Conservation (phyloP, 2,329 filamentous ascomycete species). For the Colletotrichum cereale region DNA sequence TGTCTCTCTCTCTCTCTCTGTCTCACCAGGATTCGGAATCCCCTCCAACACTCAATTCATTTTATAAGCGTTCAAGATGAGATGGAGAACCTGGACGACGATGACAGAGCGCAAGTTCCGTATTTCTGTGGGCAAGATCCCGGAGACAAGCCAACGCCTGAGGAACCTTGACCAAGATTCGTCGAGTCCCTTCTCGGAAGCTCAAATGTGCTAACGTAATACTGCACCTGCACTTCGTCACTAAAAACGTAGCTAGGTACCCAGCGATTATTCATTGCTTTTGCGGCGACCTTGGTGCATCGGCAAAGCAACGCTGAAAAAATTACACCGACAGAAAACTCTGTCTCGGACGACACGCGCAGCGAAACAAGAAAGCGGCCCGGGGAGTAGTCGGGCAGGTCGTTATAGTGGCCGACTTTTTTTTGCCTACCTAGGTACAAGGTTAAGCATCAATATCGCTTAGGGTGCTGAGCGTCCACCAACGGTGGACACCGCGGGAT, state of each 20-base stretch:
- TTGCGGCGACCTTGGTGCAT: constrained; percentile 23
- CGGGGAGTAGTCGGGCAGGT: constrained; percentile 14
- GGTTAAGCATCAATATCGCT: constrained; percentile 36
- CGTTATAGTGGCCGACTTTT: constrained; percentile 20
- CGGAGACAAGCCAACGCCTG: not conserved
- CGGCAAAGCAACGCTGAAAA: constrained; percentile 26
- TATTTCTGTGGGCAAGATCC: not conserved
- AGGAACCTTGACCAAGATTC: not conserved
- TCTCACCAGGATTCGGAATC: not conserved
- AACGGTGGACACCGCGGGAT: constrained; percentile 22
- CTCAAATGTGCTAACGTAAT: not conserved
- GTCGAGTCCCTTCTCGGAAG: too few relatives aligned
- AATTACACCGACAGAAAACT: not conserved
- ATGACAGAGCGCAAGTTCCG: not conserved
- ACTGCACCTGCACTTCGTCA: too few relatives aligned
- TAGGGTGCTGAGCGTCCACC: constrained; percentile 27
- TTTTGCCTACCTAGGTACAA: constrained; percentile 5
- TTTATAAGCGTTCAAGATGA: not conserved
- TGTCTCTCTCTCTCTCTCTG: too few relatives aligned
- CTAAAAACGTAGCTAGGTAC: too few relatives aligned
- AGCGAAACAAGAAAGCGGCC: not conserved
- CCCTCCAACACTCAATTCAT: not conserved
- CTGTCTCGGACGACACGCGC: constrained; percentile 18
- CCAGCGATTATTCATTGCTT: not conserved
- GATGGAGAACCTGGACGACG: not conserved